Conservation (phyloP, 202 grass and related monocot species). For the Panicum virgatum region DNA sequence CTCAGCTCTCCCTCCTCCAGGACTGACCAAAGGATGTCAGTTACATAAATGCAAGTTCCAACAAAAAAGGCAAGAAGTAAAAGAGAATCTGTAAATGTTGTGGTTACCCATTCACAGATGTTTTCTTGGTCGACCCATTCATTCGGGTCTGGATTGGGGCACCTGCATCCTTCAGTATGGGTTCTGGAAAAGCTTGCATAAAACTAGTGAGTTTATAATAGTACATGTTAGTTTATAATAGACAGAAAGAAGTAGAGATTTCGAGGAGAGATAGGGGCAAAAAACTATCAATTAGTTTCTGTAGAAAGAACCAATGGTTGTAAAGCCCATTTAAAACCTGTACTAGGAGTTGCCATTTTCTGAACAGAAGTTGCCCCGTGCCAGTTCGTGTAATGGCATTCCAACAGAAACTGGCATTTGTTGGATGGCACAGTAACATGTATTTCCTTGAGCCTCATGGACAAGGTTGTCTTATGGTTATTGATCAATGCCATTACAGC, state of each 20-base stretch:
- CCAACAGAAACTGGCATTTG: background rate
- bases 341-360: background rate
- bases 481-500: background rate
- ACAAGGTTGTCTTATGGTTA: background rate
- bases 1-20: constrained; percentile 17
- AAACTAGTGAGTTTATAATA: background rate
- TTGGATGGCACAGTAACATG: background rate
- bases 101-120: constrained; percentile 58
- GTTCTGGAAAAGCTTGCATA: constrained; percentile 41
- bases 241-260: background rate
- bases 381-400: background rate
- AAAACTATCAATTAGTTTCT: no score
- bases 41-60: constrained; percentile 5
- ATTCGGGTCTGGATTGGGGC: constrained; percentile 32
- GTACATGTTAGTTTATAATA: background rate
- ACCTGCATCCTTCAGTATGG: constrained; percentile 27
- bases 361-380: background rate
- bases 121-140: constrained; percentile 61
- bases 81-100: constrained; percentile 4
- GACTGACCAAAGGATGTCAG: constrained; percentile 36
- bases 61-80: background rate
- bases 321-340: background rate
- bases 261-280: no score
- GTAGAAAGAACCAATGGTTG: background rate
- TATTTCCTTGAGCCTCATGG: background rate